Conservation (phyloP, 768 basidiomycete species). For the Leucosporidium creatinivorum region DNA sequence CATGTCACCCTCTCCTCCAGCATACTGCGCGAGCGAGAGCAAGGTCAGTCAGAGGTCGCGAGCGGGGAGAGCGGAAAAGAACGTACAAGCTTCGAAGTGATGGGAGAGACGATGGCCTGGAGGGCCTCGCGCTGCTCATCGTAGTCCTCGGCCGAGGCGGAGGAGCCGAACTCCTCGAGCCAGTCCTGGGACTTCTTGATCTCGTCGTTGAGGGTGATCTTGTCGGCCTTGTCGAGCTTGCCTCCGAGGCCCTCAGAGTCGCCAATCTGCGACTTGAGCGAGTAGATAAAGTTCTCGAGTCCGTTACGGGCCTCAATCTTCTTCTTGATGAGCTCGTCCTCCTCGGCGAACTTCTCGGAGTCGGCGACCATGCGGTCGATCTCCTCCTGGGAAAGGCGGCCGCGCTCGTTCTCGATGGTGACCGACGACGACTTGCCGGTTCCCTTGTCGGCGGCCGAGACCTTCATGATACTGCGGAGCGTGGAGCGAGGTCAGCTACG, state of each 20-base stretch:
- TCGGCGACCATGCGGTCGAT: constrained; percentile 94
- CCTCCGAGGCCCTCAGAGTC: constrained; percentile 85
- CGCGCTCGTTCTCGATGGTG: constrained; percentile 94
- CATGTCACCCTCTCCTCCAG: neutral
- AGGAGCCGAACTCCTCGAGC: constrained; percentile 74
- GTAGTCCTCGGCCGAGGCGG: constrained; percentile 73
- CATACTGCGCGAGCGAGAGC: neutral
- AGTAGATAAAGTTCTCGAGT: constrained; percentile 68
- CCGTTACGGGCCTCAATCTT: constrained; percentile 52
- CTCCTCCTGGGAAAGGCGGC: constrained; percentile 74
- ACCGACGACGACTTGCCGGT: constrained; percentile 75
- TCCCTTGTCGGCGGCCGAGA: constrained; percentile 85
- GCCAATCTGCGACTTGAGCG: constrained; percentile 74
- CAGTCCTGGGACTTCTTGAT: constrained; percentile 87
- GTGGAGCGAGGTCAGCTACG: neutral
- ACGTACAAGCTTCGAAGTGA: constrained; percentile 58
- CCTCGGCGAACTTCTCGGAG: constrained; percentile 82
- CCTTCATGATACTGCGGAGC: constrained; percentile 83
- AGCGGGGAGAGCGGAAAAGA: neutral
- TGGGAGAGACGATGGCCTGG: constrained; percentile 68
- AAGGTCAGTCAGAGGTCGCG: neutral
- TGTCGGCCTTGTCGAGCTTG: constrained; percentile 71
- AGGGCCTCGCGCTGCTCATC: constrained; percentile 68
- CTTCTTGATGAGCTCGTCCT: constrained; percentile 49
- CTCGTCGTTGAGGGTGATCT: constrained; percentile 64